Conservation (phyloP, 1,284 basidiomycete species). For the Ceratobasidium sp. region DNA sequence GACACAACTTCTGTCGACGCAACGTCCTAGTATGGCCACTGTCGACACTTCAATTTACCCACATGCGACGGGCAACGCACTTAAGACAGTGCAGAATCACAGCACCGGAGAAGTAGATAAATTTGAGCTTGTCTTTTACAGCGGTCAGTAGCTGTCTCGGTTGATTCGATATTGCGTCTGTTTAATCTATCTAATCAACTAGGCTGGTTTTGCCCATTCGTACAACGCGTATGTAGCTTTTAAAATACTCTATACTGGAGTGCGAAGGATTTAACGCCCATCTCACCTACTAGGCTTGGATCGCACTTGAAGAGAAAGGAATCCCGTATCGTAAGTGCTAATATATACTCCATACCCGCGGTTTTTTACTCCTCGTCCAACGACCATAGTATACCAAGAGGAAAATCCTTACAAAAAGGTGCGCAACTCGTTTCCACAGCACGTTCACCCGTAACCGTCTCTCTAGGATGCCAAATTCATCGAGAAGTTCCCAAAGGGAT, state of each 20-base stretch:
- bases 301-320: constrained; percentile 42
- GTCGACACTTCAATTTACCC: constrained; percentile 41
- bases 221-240: constrained; percentile 25
- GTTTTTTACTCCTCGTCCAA: neutral
- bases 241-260: neutral
- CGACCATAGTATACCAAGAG: constrained; percentile 36
- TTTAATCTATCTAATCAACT: neutral
- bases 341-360: neutral
- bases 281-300: constrained; percentile 17
- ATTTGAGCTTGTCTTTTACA: constrained; percentile 40
- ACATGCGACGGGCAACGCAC: constrained; percentile 35
- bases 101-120: constrained; percentile 37
- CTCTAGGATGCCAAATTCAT: constrained; percentile 34
- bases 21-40: constrained; percentile 13
- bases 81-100: constrained; percentile 34
- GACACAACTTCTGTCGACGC: neutral
- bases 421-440: neutral
- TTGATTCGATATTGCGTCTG: neutral
- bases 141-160: constrained; percentile 7
- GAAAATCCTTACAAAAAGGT: constrained; percentile 44
- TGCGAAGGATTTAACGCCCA: neutral
- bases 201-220: constrained; percentile 45
- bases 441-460: neutral
- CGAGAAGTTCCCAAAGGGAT: constrained; percentile 42
- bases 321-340: constrained; percentile 37